Base-by-base conservation (phyloP, 1,284 basidiomycete species). In the Trichosporon sp. region DNA sequence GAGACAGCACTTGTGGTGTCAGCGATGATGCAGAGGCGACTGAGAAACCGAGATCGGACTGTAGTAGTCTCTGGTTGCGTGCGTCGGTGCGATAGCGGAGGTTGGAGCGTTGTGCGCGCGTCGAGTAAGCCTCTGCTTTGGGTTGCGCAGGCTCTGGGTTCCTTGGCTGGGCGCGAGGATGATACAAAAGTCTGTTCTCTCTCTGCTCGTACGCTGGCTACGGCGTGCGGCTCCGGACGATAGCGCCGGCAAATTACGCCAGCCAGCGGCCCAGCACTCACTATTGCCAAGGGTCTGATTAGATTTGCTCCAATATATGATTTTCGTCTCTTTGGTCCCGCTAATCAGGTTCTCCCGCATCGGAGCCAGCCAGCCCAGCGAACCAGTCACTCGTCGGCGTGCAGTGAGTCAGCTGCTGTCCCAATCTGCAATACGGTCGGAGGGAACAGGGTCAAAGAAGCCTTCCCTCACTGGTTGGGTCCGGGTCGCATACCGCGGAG, bases 161-260 rank as follows among this genome's bases (percentile, higher is more conserved):
- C 26, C 26, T 26, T 26, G 51, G 51, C 51, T 16, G 19, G 51
- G 51, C 19, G 51, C 51, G 21, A 54, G 51, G 19, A 12, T 21
- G 51, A 54, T 26, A 19, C 51, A 54, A 54, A 54, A 54, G 51
- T 54, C 43, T 54, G 51, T 54, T n/a, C 51, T 26, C 26, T 26
- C 26, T 46, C 35, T 37, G 43, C 43, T n/a, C 19, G 19, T 21
- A 19, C 12, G 43, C 43, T 5, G 43, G 4, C 5, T 8, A 26
- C 26, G 26, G 26, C 26, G 26, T 26, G 26, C 26, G 26, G 26
- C 43, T n/a, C 4, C 43, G 43, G 16, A 14, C 43, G 43, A 46
- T 46, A 46, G 43, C 43, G 43, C 43, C 43, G 43, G 43, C 43
- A 46, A 46, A 46, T 46, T 46, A 46, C 43, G 43, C 43, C 14